Evolutionary conservation across 306 rosid genomes (phyloP), one percentile per base, ranked within the genome.

Genomic region (Quercus robur): DNA sequence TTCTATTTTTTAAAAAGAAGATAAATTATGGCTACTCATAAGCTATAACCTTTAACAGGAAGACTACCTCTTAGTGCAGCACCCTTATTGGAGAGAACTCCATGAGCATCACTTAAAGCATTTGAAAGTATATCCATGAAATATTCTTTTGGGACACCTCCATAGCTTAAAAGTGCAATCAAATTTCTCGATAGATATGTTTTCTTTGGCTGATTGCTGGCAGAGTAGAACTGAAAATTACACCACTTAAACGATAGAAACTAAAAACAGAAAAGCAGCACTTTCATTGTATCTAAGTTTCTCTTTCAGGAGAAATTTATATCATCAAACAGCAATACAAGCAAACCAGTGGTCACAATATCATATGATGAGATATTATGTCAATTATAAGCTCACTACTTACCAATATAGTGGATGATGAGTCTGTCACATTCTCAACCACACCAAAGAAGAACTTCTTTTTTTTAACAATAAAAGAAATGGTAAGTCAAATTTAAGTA

Each of bases 121-220:
- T 68, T 79, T 62, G 4, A 11, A 28, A 94, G 92, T 79, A 84
- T 20, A 46, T 82, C 81, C 87, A 81, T 75, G 87, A 94, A 94
- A 79, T 82, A 90, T 19, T 89, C 89, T 54, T 87, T 80, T 33
- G 90, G 94, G 33, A 94, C 97, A 51, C 98, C 97, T 80, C 98
- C 98, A 77, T 87, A 85, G 85, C 88, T 88, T 57, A 94, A 79
- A 75, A 92, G 94, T 70, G 91, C 90, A 61, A 90, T 88, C 57
- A 94, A 87, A 77, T 71, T 0, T 87, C 71, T 87, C 0, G 94
- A 90, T 66, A 94, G 83, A 70, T 51, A 86, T 12, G 92, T 4
- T 79, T 75, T 87, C 66, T 85, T 86, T 3, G 90, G 93, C 2
- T 72, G 74, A 52, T 81, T 79, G 77, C 98, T 94, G 97, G 75